These are phyloP conservation scores for Beauveria asiatica DNA, from an alignment of 2,329 filamentous ascomycete genomes.

Conservation along the genomic window DNA sequence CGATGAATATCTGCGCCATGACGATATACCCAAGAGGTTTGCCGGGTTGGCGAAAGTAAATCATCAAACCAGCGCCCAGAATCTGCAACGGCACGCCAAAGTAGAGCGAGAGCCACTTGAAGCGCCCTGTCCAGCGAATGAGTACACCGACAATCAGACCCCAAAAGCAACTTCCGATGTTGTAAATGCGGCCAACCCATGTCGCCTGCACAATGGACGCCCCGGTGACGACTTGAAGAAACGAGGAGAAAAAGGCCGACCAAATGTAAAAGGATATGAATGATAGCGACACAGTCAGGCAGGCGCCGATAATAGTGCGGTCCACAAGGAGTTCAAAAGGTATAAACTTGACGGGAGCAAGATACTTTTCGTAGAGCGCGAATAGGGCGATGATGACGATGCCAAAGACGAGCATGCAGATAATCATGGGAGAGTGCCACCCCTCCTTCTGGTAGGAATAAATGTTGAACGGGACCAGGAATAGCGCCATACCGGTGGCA, in stretches of 20 bases:
- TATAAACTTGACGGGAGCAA: conserved; percentile 51
- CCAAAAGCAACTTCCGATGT: conserved; percentile 42
- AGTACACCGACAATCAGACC: conserved; percentile 39
- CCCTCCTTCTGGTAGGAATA: conserved; percentile 31
- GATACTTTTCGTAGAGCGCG: conserved; percentile 45
- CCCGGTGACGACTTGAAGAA: conserved; percentile 43
- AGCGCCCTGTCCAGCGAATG: conserved; percentile 37
- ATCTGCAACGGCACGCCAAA: conserved; percentile 25
- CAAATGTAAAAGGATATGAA: conserved; percentile 43
- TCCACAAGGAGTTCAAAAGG: conserved; percentile 41
- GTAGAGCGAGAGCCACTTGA: conserved; percentile 36
- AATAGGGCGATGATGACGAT: conserved; percentile 48
- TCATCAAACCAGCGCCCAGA: conserved; percentile 31
- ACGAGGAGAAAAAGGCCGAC: conserved; percentile 48
- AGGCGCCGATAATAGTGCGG: conserved; percentile 44
- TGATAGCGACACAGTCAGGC: conserved; percentile 34
- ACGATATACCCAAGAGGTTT: conserved; percentile 44
- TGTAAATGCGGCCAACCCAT: conserved; percentile 41
- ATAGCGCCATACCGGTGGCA: conserved; percentile 46
- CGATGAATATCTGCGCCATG: conserved; percentile 52
- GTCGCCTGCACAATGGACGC: conserved; percentile 33
- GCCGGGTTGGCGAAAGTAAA: conserved; percentile 36
- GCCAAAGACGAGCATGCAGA: conserved; percentile 54
- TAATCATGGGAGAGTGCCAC: conserved; percentile 46
- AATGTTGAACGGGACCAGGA: conserved; percentile 51